Conservation (phyloP, 345 rosid genomes). For the Pseudoturritis turrita region DNA sequence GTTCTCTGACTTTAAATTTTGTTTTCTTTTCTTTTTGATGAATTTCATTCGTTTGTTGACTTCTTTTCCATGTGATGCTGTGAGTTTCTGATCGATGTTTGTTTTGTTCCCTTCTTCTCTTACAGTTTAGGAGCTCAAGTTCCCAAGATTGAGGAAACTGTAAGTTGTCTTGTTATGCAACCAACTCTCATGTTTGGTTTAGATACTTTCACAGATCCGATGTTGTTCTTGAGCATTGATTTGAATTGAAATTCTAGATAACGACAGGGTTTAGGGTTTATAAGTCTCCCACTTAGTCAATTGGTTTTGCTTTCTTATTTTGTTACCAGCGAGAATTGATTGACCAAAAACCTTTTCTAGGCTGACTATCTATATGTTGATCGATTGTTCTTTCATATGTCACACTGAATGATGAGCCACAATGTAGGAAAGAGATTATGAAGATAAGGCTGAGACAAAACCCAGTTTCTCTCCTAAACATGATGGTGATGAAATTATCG, state of each 20-base stretch:
- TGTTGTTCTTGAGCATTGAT: neutral
- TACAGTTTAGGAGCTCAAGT: constrained; percentile 73
- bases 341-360: neutral
- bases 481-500: constrained; percentile 49
- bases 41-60: neutral
- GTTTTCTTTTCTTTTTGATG: neutral
- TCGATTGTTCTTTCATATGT: neutral
- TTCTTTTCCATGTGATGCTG: neutral
- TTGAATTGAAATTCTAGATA: neutral
- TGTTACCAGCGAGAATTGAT: neutral
- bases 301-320: neutral
- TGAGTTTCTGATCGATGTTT: constrained; percentile 15
- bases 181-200: neutral
- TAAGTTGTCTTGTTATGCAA: constrained; percentile 27
- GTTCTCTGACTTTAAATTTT: constrained; percentile 26
- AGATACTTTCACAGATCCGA: neutral
- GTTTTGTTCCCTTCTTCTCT: neutral
- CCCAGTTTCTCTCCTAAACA: constrained; percentile 31
- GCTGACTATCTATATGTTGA: neutral
- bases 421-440: constrained; percentile 43
- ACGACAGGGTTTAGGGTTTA: too few species aligned
- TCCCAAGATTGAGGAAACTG: constrained; percentile 46
- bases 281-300: constrained; percentile 1
- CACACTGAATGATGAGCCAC: neutral
- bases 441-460: constrained; percentile 40